A percentile compares a stretch with the other conserved stretches of the same genome.
These are phyloP conservation scores for Ophiostoma sp. DNA, from an alignment of 2,329 filamentous ascomycete genomes.

Conservation along the genomic window DNA sequence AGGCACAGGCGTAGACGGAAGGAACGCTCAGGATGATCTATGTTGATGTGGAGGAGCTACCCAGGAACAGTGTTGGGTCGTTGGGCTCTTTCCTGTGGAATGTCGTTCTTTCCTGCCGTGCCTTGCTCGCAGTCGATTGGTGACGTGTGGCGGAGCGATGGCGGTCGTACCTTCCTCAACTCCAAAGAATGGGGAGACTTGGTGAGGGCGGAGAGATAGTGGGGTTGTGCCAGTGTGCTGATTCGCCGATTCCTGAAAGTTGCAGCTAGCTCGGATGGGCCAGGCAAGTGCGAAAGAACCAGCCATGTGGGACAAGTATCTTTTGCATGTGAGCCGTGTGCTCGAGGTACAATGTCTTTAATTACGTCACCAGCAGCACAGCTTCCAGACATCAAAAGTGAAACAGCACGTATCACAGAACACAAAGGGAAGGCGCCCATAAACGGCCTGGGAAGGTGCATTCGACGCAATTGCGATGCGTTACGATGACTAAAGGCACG, in stretches of 20 bases:
- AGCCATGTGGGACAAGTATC: neutral
- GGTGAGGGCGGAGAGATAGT: slow-evolving; percentile 3
- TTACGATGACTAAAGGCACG: neutral
- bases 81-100: slow-evolving; percentile 8
- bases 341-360: neutral
- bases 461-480: neutral
- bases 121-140: slow-evolving; percentile 12
- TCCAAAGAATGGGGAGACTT: slow-evolving; percentile 2
- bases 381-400: neutral
- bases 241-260: neutral
- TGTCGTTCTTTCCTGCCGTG: slow-evolving; percentile 3
- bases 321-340: neutral
- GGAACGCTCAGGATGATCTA: neutral
- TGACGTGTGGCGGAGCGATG: slow-evolving; percentile 20
- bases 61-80: slow-evolving; percentile 15
- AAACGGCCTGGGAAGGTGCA: neutral
- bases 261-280: slow-evolving; percentile 8
- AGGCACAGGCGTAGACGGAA: slow-evolving; percentile 4
- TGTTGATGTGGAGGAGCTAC: slow-evolving; percentile 8
- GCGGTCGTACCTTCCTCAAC: slow-evolving; percentile 10
- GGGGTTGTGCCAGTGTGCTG: neutral
- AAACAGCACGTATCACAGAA: neutral
- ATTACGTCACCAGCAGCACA: slow-evolving; percentile 8
- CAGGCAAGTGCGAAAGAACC: neutral
- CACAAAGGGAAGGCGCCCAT: neutral